Percentiles rank a stretch among this genome's conserved stretches.
phyloP scores from a whole-genome alignment of 805 yeast genomes.

The Candida coquimbonensis region DNA sequence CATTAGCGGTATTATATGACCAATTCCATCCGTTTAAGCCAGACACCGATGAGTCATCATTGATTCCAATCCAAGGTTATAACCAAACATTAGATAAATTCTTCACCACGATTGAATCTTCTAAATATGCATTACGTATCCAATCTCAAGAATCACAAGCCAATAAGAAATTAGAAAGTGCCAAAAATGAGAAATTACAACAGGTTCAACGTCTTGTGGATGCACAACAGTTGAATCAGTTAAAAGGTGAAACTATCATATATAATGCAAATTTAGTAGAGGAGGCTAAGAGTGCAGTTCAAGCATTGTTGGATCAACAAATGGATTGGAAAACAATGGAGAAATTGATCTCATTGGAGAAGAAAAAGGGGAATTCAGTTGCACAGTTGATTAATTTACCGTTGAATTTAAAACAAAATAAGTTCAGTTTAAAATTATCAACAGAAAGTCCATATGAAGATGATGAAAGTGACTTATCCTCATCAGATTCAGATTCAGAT shows the following conservation, averaged over 20 bases:
- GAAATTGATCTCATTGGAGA: constrained; percentile 62
- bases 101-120: constrained; percentile 79
- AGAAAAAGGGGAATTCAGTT: constrained; percentile 52
- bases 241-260: constrained; percentile 69
- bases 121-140: constrained; percentile 64
- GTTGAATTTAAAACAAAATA: constrained; percentile 61
- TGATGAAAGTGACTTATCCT: constrained; percentile 20
- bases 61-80: constrained; percentile 53
- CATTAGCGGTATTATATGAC: constrained; percentile 45
- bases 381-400: constrained; percentile 63
- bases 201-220: constrained; percentile 60
- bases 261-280: constrained; percentile 65
- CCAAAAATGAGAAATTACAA: constrained; percentile 62
- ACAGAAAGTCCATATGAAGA: constrained; percentile 33
- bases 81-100: constrained; percentile 77
- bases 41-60: constrained; percentile 22
- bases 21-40: constrained; percentile 69
- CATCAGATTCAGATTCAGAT: constrained; percentile 11
- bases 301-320: constrained; percentile 62
- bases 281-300: constrained; percentile 61
- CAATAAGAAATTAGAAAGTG: constrained; percentile 63
- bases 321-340: constrained; percentile 95
- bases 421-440: constrained; percentile 51
- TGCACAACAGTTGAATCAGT: constrained; percentile 56
- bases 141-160: constrained; percentile 78